phyloP scores from a whole-genome alignment of 305 asterid genomes.

The Fraxinus greggii region DNA sequence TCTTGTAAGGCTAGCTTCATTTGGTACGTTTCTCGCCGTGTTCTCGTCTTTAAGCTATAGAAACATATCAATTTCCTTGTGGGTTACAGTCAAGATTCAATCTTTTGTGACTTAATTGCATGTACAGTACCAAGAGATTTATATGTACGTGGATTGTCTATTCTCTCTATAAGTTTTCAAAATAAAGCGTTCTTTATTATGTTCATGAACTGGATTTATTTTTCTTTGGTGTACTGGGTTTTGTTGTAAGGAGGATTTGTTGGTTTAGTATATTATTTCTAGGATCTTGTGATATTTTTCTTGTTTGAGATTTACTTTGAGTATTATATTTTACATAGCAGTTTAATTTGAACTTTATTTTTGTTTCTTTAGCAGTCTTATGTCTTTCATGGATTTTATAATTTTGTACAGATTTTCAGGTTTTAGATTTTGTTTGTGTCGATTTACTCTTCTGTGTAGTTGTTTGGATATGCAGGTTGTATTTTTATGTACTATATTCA shows the following conservation, averaged over 20 bases:
- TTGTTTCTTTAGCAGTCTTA: neutral
- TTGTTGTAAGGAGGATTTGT: slow-evolving; percentile 1
- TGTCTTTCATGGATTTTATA: neutral
- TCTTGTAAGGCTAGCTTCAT: slow-evolving; percentile 32
- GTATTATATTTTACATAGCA: neutral
- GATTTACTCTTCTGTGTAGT: neutral
- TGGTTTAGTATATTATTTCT: neutral
- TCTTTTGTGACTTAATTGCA: slow-evolving; percentile 20
- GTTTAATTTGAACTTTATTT: neutral
- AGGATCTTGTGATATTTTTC: slow-evolving; percentile 8
- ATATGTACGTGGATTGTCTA: neutral
- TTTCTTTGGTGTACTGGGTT: neutral
- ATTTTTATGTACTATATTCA: neutral
- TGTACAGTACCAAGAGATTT: slow-evolving; percentile 16
- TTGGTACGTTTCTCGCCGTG: slow-evolving; percentile 25
- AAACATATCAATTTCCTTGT: neutral
- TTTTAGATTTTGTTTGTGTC: neutral
- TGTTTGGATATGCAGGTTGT: neutral
- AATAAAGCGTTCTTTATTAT: neutral
- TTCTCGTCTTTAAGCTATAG: neutral
- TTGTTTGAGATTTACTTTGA: neutral
- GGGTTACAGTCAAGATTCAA: slow-evolving; percentile 27
- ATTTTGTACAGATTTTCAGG: neutral
- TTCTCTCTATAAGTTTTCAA: neutral
- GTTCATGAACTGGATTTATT: neutral